Evolutionary conservation across 169 alveolate species (phyloP).

Genomic region (Amoebophrya sp.): DNA sequence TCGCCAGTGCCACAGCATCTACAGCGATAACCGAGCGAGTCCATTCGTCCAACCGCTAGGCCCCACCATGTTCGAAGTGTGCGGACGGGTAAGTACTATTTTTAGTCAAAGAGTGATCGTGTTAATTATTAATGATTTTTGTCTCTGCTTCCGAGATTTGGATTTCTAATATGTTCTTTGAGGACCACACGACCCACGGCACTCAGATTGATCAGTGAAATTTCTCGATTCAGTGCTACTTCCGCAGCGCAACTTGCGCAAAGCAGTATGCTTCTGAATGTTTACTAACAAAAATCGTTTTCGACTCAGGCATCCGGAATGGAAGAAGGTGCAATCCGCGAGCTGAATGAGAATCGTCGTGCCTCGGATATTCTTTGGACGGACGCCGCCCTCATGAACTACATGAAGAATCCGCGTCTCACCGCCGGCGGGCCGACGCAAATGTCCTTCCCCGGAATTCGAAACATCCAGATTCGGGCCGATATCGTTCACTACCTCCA

Average conservation of each 20-base stretch:
- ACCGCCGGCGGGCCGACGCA: constrained; percentile 10
- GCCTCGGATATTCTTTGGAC: not conserved
- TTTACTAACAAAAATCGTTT: too few species aligned
- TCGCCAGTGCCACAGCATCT: not conserved
- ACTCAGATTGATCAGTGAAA: too few species aligned
- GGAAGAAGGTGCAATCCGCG: not conserved
- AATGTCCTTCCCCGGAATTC: not conserved
- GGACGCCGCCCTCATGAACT: not conserved
- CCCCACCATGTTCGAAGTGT: not conserved
- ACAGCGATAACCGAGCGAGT: not conserved
- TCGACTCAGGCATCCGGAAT: not conserved
- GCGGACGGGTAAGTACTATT: not conserved
- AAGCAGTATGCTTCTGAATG: too few species aligned
- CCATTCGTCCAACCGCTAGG: not conserved
- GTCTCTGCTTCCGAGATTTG: too few species aligned
- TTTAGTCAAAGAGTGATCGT: too few species aligned
- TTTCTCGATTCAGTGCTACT: too few species aligned
- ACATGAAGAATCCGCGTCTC: constrained; percentile 10
- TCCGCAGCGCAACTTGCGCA: too few species aligned
- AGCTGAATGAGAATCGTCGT: not conserved
- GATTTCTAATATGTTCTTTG: too few species aligned
- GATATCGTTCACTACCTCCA: not conserved
- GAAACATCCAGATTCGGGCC: not conserved
- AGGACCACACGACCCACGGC: too few species aligned
- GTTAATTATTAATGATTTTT: too few species aligned